Evolutionary conservation across 2,329 filamentous ascomycete species (phyloP).

Genomic region (Fusarium coffeatum): DNA sequence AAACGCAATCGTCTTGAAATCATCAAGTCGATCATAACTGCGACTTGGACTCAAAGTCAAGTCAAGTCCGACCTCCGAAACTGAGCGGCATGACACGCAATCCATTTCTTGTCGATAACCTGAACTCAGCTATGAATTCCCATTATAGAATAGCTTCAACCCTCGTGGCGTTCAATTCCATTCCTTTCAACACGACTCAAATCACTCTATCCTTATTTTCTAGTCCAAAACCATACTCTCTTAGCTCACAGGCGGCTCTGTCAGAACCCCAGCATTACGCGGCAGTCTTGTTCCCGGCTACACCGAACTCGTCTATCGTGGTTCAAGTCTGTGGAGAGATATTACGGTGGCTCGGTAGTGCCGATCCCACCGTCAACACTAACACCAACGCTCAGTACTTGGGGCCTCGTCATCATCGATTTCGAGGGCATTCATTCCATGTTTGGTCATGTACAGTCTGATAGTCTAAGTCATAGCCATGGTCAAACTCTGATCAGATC

Average conservation of each 20-base stretch:
- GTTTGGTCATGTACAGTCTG: neutral
- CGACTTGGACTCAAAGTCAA: constrained; percentile 2
- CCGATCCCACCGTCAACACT: constrained; percentile 6
- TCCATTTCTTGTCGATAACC: constrained; percentile 1
- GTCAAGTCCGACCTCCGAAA: constrained; percentile 14
- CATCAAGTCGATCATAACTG: constrained; percentile 4
- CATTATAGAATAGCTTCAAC: neutral
- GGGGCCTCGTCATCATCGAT: neutral
- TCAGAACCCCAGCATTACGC: constrained; percentile 12
- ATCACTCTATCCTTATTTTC: constrained; percentile 13
- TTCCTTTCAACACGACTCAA: constrained; percentile 23
- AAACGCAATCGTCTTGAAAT: constrained; percentile 21
- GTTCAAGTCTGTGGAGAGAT: constrained; percentile 8
- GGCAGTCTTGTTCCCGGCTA: constrained; percentile 27
- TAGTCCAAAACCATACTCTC: constrained; percentile 10
- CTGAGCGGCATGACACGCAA: constrained; percentile 22
- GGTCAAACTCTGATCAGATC: constrained; percentile 15
- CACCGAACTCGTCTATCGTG: constrained; percentile 35
- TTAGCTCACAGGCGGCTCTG: constrained; percentile 7
- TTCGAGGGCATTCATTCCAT: neutral
- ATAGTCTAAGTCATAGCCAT: neutral
- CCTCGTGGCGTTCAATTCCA: constrained; percentile 26
- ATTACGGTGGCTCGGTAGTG: constrained; percentile 18
- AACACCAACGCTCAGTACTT: neutral
- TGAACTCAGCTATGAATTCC: neutral